These are phyloP conservation scores for Fraxinus ornus DNA, from an alignment of 305 asterid genomes.

Conservation along the genomic window DNA sequence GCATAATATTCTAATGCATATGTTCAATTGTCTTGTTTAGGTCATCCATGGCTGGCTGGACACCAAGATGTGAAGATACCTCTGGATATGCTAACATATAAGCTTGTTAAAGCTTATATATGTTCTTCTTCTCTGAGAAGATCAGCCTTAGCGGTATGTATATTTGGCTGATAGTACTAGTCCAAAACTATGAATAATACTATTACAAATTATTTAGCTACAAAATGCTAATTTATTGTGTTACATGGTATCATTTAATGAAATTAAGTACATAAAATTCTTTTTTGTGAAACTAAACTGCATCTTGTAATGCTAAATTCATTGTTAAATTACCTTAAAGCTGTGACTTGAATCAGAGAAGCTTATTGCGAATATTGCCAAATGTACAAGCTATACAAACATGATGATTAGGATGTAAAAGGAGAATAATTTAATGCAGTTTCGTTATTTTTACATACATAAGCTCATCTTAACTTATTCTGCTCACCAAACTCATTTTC, in stretches of 20 bases:
- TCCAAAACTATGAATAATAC: background rate
- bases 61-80: slow-evolving; percentile 77
- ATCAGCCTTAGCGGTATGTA: slow-evolving; percentile 76
- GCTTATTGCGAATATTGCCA: background rate
- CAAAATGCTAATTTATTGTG: background rate
- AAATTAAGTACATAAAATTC: background rate
- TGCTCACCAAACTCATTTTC: background rate
- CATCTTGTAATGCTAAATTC: background rate
- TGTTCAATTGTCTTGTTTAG: slow-evolving; percentile 34
- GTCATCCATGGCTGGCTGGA: slow-evolving; percentile 96
- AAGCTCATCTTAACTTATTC: background rate
- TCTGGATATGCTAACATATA: slow-evolving; percentile 76
- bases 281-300: background rate
- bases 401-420: background rate
- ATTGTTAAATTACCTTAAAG: background rate
- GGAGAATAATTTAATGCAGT: background rate
- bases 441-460: background rate
- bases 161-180: background rate
- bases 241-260: background rate
- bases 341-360: background rate
- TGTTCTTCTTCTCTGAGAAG: slow-evolving; percentile 85
- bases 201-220: background rate
- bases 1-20: slow-evolving; percentile 3
- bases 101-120: slow-evolving; percentile 80
- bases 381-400: background rate